Conservation (phyloP, 371 early-diverging fungal genomes). For the Mucor lusitanicus region DNA sequence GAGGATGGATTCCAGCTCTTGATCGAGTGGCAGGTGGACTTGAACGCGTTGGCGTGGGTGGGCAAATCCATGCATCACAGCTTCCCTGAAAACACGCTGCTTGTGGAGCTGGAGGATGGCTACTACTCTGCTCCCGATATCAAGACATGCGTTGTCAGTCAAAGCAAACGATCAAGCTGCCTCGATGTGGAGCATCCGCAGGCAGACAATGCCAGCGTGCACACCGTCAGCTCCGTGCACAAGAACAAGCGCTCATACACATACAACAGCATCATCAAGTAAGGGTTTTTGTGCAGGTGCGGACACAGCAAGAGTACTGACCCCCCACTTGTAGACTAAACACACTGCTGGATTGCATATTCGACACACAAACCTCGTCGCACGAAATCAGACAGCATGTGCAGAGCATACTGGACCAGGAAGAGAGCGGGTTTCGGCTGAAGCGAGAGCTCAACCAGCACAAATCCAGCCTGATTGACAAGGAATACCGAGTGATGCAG, state of each 20-base stretch:
- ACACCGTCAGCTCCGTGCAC: conserved; percentile 14
- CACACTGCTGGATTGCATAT: conserved; percentile 58
- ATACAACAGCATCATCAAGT: conserved; percentile 53
- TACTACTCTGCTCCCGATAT: conserved; percentile 57
- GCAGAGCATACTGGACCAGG: conserved; percentile 38
- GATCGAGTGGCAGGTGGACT: conserved; percentile 55
- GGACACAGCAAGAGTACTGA: neutral
- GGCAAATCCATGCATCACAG: conserved; percentile 46
- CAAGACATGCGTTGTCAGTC: conserved; percentile 16
- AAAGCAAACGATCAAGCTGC: conserved; percentile 32
- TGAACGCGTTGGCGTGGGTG: conserved; percentile 48
- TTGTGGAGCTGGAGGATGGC: conserved; percentile 58
- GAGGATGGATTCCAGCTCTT: conserved; percentile 36
- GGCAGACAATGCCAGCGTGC: conserved; percentile 21
- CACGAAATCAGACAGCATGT: conserved; percentile 51
- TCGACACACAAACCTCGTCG: conserved; percentile 56
- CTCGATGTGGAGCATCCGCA: conserved; percentile 12
- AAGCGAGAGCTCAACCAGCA: conserved; percentile 34
- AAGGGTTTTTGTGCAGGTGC: neutral
- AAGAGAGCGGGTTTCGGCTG: conserved; percentile 43
- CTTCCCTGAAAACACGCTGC: conserved; percentile 56
- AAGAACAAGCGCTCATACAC: conserved; percentile 55
- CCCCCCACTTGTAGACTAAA: conserved; percentile 37
- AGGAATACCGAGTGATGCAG: conserved; percentile 14
- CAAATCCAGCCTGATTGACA: conserved; percentile 11